These are phyloP conservation scores for Salix brachista DNA, from an alignment of 345 rosid genomes.

Conservation along the genomic window DNA sequence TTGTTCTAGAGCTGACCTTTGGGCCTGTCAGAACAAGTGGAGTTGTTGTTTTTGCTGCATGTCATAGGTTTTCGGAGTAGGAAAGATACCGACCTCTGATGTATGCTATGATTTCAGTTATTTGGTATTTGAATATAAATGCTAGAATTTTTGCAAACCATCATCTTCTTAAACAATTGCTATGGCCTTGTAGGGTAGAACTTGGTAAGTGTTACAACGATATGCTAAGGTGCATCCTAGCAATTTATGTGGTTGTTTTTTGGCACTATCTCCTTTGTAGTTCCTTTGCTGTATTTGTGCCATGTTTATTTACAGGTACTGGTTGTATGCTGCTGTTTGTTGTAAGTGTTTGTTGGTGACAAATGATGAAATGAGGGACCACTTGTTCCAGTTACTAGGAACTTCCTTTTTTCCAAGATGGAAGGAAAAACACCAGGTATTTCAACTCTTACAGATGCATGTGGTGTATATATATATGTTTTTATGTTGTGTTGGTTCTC, in stretches of 20 bases:
- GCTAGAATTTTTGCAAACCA: not conserved
- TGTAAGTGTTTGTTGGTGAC: conserved; percentile 75
- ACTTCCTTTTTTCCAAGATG: conserved; percentile 91
- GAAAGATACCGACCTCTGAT: not conserved
- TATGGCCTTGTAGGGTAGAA: not conserved
- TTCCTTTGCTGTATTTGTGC: not conserved
- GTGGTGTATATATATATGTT: too few relatives aligned
- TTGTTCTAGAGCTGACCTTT: not conserved
- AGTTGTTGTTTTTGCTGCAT: not conserved
- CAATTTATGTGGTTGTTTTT: not conserved
- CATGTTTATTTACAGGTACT: conserved; percentile 56
- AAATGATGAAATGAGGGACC: conserved; percentile 98
- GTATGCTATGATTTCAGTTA: not conserved
- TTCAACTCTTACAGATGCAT: not conserved
- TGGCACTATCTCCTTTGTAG: not conserved
- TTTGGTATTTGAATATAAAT: not conserved
- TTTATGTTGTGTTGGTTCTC: not conserved
- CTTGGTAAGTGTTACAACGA: not conserved
- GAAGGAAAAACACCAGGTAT: conserved; percentile 99
- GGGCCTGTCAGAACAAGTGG: not conserved
- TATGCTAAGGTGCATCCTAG: not conserved
- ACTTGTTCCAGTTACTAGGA: conserved; percentile 84
- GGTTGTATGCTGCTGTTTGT: conserved; percentile 94
- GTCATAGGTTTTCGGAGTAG: not conserved
- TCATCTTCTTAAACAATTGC: not conserved